phyloP scores from a whole-genome alignment of 148 eudicot genomes.

The Euryodendron excelsum region DNA sequence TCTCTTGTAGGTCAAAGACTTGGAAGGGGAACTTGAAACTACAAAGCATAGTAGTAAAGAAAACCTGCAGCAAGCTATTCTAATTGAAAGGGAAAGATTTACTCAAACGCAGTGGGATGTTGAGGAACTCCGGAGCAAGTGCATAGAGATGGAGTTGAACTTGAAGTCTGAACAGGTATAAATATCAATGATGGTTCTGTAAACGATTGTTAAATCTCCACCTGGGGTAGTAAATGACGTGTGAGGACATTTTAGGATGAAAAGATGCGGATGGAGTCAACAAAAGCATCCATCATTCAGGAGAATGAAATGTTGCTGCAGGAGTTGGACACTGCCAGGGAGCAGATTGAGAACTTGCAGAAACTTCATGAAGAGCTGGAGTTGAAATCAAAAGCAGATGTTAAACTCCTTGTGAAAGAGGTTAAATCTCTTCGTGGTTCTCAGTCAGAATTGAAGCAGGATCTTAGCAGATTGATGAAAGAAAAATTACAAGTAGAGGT shows the following conservation, averaged over 20 bases:
- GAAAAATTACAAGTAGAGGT: constrained; percentile 75
- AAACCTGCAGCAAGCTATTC: constrained; percentile 69
- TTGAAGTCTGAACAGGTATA: constrained; percentile 71
- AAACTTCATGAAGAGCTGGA: constrained; percentile 66
- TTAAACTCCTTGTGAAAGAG: constrained; percentile 79
- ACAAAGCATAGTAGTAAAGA: constrained; percentile 62
- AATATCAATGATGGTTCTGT: neutral
- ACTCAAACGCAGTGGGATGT: constrained; percentile 87
- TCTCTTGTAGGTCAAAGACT: constrained; percentile 81
- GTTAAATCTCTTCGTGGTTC: constrained; percentile 71
- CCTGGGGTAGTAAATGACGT: constrained; percentile 14
- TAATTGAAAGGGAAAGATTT: constrained; percentile 61
- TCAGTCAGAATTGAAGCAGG: constrained; percentile 74
- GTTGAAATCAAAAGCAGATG: constrained; percentile 67
- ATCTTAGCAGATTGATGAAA: constrained; percentile 54
- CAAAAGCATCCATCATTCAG: constrained; percentile 35
- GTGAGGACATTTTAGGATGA: constrained; percentile 41
- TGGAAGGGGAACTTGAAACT: constrained; percentile 83
- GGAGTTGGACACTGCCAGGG: constrained; percentile 54
- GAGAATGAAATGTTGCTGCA: constrained; percentile 60
- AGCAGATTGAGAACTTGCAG: constrained; percentile 48
- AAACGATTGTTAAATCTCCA: neutral
- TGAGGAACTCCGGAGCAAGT: constrained; percentile 68
- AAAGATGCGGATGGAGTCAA: constrained; percentile 34
- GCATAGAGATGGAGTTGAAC: constrained; percentile 69